phyloP scores from a whole-genome alignment of 768 basidiomycete species.

The Crucibulum laeve region DNA sequence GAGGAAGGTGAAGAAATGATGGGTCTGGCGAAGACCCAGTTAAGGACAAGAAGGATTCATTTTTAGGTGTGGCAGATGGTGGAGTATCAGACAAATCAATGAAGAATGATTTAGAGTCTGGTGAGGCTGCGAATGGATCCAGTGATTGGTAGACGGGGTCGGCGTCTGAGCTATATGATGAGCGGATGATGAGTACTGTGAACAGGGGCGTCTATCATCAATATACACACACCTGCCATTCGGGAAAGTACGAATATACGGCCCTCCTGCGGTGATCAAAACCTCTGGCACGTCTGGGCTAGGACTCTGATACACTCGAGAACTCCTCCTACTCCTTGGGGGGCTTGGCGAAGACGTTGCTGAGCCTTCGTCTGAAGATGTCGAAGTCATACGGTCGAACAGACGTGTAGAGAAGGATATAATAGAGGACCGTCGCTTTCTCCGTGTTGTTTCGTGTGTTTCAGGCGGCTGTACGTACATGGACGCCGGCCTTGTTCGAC shows the following conservation, averaged over 20 bases:
- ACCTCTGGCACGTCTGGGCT: constrained; percentile 18
- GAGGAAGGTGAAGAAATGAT: constrained; percentile 15
- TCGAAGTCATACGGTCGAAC: constrained; percentile 24
- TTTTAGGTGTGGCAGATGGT: constrained; percentile 15
- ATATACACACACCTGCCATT: constrained; percentile 16
- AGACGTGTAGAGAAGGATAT: constrained; percentile 27
- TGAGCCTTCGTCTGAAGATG: constrained; percentile 16
- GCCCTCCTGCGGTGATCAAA: constrained; percentile 29
- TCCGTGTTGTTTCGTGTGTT: constrained; percentile 9
- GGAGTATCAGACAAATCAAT: constrained; percentile 30
- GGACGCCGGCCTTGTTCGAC: constrained; percentile 21
- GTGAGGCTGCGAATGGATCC: constrained; percentile 37
- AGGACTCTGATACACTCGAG: constrained; percentile 9
- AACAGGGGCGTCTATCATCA: constrained; percentile 1
- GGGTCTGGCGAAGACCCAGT: constrained; percentile 26
- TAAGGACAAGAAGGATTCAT: constrained; percentile 39
- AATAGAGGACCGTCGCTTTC: constrained; percentile 29
- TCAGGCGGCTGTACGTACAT: constrained; percentile 18
- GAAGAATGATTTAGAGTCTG: constrained; percentile 40
- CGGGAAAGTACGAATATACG: constrained; percentile 19
- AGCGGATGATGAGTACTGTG: background rate
- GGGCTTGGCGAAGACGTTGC: constrained; percentile 10
- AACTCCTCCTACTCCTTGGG: constrained; percentile 9
- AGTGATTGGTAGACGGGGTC: constrained; percentile 16
- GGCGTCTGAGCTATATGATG: constrained; percentile 8